These are phyloP conservation scores for Fusarium siculi DNA, from an alignment of 2,329 filamentous ascomycete species.

Conservation along the genomic window DNA sequence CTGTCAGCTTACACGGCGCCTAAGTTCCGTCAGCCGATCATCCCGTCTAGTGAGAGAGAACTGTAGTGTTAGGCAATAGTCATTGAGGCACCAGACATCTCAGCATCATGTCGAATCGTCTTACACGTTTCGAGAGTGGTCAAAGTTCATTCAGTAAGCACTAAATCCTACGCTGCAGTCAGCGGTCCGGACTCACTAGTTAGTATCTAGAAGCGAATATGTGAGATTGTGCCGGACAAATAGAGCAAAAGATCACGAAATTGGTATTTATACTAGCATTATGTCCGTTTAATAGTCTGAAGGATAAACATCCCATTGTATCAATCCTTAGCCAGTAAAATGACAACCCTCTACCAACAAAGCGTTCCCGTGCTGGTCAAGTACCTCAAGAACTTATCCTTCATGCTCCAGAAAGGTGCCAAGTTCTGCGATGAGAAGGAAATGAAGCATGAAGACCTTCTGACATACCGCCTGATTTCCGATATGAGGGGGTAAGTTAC, in stretches of 20 bases:
- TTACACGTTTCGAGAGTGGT: background rate
- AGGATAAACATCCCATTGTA: background rate
- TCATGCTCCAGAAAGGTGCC: slow-evolving; percentile 37
- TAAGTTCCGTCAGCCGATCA: background rate
- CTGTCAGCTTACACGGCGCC: background rate
- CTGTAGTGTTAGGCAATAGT: background rate
- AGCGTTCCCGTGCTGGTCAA: slow-evolving; percentile 44
- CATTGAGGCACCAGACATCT: background rate
- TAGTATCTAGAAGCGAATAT: background rate
- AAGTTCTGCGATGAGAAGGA: slow-evolving; percentile 33
- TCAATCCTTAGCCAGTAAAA: background rate
- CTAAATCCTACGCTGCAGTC: background rate
- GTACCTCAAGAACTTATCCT: slow-evolving; percentile 42
- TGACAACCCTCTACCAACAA: slow-evolving; percentile 41
- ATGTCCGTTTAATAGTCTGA: fast-evolving
- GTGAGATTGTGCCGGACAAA: background rate
- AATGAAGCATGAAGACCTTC: slow-evolving; percentile 34
- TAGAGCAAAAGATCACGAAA: background rate
- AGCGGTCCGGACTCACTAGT: background rate
- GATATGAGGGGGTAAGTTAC: slow-evolving; percentile 35
- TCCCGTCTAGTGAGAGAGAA: background rate
- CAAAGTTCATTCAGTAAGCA: background rate
- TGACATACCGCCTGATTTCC: slow-evolving; percentile 30
- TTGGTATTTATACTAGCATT: background rate
- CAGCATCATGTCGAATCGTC: background rate